These are phyloP conservation scores for Rubia balearica DNA, from an alignment of 305 asterid genomes.

Conservation along the genomic window DNA sequence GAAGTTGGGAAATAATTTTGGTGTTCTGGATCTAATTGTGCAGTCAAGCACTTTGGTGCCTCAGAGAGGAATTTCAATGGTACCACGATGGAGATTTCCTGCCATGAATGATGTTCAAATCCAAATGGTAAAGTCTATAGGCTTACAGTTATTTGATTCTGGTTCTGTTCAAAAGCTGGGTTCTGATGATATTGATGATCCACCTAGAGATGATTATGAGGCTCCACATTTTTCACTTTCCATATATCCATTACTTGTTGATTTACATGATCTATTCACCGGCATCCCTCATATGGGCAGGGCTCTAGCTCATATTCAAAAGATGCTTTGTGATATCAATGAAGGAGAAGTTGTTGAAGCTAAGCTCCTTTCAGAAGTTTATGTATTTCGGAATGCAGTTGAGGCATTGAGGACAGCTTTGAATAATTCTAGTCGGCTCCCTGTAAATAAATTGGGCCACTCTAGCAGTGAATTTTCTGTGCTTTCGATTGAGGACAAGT, in stretches of 20 bases:
- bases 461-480: conserved; percentile 38
- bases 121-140: conserved; percentile 49
- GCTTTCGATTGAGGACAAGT: conserved; percentile 64
- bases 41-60: conserved; percentile 42
- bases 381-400: conserved; percentile 69
- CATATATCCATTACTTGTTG: conserved; percentile 68
- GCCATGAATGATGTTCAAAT: conserved; percentile 42
- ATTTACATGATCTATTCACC: conserved; percentile 53
- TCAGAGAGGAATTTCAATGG: conserved; percentile 25
- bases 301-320: conserved; percentile 74
- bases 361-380: conserved; percentile 57
- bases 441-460: conserved; percentile 27
- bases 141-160: conserved; percentile 34
- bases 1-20: conserved; percentile 28
- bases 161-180: conserved; percentile 23
- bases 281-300: conserved; percentile 65
- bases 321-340: conserved; percentile 59
- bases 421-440: conserved; percentile 59
- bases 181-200: conserved; percentile 20
- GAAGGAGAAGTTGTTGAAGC: conserved; percentile 54
- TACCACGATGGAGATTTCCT: conserved; percentile 29
- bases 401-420: conserved; percentile 83
- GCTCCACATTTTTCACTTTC: conserved; percentile 69
- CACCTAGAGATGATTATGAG: conserved; percentile 47
- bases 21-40: conserved; percentile 25